These are phyloP conservation scores for Huntiella decipiens DNA, from an alignment of 2,329 filamentous ascomycete species.

Conservation along the genomic window DNA sequence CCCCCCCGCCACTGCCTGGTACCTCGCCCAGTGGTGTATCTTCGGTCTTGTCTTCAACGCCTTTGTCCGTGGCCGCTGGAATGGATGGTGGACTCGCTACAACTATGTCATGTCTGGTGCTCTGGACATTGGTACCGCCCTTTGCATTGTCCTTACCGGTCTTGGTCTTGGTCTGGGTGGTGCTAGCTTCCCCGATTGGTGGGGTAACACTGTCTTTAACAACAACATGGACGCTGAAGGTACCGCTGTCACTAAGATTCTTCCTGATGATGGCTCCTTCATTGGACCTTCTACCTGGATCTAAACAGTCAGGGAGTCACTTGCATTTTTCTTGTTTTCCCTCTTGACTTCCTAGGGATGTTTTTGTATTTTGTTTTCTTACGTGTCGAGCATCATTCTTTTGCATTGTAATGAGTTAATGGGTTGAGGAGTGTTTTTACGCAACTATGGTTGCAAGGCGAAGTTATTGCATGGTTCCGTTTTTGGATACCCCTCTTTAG, in stretches of 20 bases:
- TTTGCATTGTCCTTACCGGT: constrained; percentile 35
- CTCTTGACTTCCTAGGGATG: neutral
- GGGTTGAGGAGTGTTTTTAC: neutral
- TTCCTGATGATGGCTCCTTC: constrained; percentile 16
- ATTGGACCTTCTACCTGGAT: constrained; percentile 16
- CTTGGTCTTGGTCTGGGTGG: constrained; percentile 28
- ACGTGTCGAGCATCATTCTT: neutral
- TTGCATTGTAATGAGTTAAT: neutral
- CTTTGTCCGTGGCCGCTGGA: constrained; percentile 27
- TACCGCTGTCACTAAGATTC: constrained; percentile 16
- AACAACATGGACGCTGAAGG: constrained; percentile 18
- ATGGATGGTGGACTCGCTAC: constrained; percentile 40
- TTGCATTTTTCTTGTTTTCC: neutral
- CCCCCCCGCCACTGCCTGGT: constrained; percentile 36
- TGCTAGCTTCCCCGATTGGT: constrained; percentile 29
- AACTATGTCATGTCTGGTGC: constrained; percentile 41
- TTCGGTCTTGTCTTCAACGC: constrained; percentile 38
- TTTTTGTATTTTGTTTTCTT: neutral
- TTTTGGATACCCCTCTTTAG: neutral
- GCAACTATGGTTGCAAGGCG: neutral
- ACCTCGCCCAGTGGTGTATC: constrained; percentile 34
- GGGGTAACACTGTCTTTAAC: constrained; percentile 24
- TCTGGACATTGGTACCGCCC: constrained; percentile 36
- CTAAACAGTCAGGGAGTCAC: neutral
- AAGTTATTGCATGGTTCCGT: neutral